Base-by-base conservation (phyloP, 2,329 filamentous ascomycete genomes). In the Colletotrichum echinochloae region DNA sequence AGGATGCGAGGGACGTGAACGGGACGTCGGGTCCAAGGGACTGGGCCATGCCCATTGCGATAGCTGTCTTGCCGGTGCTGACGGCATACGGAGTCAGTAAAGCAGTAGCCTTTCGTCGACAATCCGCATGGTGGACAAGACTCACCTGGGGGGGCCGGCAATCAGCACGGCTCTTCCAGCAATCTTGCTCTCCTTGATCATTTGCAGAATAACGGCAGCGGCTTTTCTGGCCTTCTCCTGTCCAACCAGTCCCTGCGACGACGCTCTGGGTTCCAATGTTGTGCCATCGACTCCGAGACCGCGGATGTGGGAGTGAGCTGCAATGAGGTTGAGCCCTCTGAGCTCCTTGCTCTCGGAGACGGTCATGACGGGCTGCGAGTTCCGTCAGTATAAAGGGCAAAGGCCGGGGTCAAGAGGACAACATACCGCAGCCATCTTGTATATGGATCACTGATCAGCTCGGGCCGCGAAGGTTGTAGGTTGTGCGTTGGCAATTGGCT, bases 131-230 rank as follows among this genome's bases (percentile, higher is more conserved):
- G 49, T 14, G 1, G n/a, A 4, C 8, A 48, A 59, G 70, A 3
- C 64, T 70, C 83, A 90, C 90, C 90, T 95, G 5, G 96, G 96
- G 71, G 96, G 96, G 0, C 96, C 96, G 59, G 96, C 95, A 77
- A 99, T 97, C 76, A 99, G 86, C 39, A 98, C 93, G 41, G 96
- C 96, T 77, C 95, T 91, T 63, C 96, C 96, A 70, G 96, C 96
- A 83, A 99, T 98, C 86, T 98, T 98, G 78, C 95, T 95, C 79
- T 98, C 94, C 84, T 97, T 98, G 77, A 97, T 97, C 96, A 99
- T 99, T 85, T 97, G 94, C 72, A 99, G 85, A 77, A 99, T 97
- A 59, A 99, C 92, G 1, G 95, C 96, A 3, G 96, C 96, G 12
- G 96, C 96, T 83, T 98, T 98, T 71, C 96, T 91, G 66, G 96